Percentiles rank a stretch among this genome's conserved stretches.
These are phyloP conservation scores for Mycena filopes DNA, from an alignment of 768 basidiomycete species.

Conservation along the genomic window DNA sequence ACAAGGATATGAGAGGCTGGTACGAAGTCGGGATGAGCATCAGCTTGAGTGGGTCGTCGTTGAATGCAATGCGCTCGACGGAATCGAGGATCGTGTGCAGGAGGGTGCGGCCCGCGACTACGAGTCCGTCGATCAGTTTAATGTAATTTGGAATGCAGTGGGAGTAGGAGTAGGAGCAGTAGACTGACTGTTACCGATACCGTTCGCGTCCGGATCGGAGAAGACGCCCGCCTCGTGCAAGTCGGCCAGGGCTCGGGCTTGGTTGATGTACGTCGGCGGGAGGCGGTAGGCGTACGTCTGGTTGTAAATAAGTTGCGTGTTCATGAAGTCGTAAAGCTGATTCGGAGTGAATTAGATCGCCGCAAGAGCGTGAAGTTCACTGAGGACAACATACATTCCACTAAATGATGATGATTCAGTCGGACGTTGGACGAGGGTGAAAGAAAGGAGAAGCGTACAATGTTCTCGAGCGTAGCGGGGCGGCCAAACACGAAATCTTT, in stretches of 20 bases:
- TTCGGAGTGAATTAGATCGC: too few species aligned
- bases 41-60: constrained; percentile 82
- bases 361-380: neutral
- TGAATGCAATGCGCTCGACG: constrained; percentile 82
- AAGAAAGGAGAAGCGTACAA: constrained; percentile 46
- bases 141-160: too few species aligned
- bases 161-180: neutral
- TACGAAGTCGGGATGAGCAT: constrained; percentile 84
- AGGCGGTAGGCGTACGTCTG: constrained; percentile 82
- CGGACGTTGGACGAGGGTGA: neutral
- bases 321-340: constrained; percentile 82
- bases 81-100: constrained; percentile 76
- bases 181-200: constrained; percentile 84
- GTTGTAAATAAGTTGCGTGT: constrained; percentile 83
- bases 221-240: constrained; percentile 85
- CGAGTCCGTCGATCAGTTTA: neutral
- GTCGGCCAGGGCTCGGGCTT: constrained; percentile 79
- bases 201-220: constrained; percentile 65
- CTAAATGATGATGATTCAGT: constrained; percentile 48
- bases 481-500: constrained; percentile 62
- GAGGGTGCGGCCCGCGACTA: constrained; percentile 87
- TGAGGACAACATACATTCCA: constrained; percentile 70
- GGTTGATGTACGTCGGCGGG: constrained; percentile 81
- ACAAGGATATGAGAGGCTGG: constrained; percentile 91
- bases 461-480: constrained; percentile 57